Evolutionary conservation across 768 basidiomycete species (phyloP).

Genomic region (Solioccasus polychromus): DNA sequence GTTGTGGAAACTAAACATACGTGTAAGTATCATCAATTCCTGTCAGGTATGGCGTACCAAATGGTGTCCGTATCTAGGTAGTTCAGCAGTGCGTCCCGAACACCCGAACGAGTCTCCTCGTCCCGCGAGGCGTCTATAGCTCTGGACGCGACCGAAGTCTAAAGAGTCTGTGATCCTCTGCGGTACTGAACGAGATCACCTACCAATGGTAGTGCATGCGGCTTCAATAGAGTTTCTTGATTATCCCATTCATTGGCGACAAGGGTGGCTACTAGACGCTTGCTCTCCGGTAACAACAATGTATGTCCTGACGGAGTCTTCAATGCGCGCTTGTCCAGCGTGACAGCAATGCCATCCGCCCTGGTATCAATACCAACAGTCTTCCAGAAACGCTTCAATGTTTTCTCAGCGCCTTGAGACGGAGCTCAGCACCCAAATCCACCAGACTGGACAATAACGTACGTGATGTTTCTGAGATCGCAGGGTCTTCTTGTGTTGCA

Average conservation of each 20-base stretch:
- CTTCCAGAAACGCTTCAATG: constrained; percentile 93
- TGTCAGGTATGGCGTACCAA: constrained; percentile 48
- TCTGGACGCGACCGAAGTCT: constrained; percentile 91
- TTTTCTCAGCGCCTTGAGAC: constrained; percentile 74
- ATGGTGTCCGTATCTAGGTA: constrained; percentile 96
- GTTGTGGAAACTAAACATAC: constrained; percentile 67
- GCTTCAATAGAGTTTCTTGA: constrained; percentile 81
- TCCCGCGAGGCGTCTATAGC: constrained; percentile 80
- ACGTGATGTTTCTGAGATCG: constrained; percentile 66
- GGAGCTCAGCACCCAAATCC: constrained; percentile 1
- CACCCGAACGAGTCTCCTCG: constrained; percentile 52
- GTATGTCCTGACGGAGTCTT: constrained; percentile 86
- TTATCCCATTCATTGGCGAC: constrained; percentile 98
- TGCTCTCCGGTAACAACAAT: constrained; percentile 66
- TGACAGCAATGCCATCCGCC: constrained; percentile 54
- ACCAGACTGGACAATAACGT: constrained; percentile 18
- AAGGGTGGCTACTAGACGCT: constrained; percentile 72
- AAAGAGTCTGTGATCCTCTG: constrained; percentile 8
- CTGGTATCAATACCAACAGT: constrained; percentile 72
- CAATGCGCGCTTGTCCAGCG: constrained; percentile 78
- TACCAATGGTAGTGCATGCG: constrained; percentile 90
- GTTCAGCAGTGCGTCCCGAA: constrained; percentile 65
- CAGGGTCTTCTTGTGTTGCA: constrained; percentile 38
- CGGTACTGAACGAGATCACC: constrained; percentile 13
- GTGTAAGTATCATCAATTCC: constrained; percentile 1